Evolutionary conservation across 2,329 filamentous ascomycete species (phyloP).

Genomic region (Xylaria sp.): DNA sequence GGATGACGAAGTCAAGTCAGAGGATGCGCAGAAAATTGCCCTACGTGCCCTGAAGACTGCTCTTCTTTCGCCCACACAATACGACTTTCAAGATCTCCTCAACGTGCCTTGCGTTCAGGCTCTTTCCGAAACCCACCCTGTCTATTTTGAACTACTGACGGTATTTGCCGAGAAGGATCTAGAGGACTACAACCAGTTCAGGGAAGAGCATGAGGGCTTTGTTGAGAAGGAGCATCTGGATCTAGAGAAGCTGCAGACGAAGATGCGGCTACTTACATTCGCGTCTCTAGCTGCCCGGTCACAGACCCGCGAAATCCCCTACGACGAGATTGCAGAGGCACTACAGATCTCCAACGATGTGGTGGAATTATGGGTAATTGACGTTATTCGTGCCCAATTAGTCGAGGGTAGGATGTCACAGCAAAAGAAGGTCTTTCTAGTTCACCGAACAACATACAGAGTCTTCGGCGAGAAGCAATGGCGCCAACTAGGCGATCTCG

Average conservation of each 20-base stretch:
- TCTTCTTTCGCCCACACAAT: constrained; percentile 65
- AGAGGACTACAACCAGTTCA: constrained; percentile 95
- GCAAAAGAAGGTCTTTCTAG: constrained; percentile 89
- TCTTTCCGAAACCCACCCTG: constrained; percentile 82
- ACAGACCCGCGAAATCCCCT: constrained; percentile 87
- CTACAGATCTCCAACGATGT: constrained; percentile 85
- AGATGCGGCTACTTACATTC: constrained; percentile 96
- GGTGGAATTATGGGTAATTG: constrained; percentile 98
- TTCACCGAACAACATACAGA: constrained; percentile 95
- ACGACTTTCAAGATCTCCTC: constrained; percentile 83
- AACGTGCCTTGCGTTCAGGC: constrained; percentile 86
- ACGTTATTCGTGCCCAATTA: constrained; percentile 93
- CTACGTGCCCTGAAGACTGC: constrained; percentile 66
- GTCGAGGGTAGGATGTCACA: constrained; percentile 97
- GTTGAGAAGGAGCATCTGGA: constrained; percentile 80
- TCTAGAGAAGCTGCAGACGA: constrained; percentile 80
- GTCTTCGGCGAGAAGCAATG: constrained; percentile 99
- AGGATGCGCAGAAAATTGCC: constrained; percentile 69
- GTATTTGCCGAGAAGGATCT: constrained; percentile 95
- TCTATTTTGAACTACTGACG: constrained; percentile 91
- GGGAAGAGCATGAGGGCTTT: constrained; percentile 88
- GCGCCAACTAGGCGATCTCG: constrained; percentile 88
- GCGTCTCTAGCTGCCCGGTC: constrained; percentile 87
- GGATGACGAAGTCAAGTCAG: constrained; percentile 65
- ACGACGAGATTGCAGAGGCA: constrained; percentile 83